Conservation (phyloP, 2,329 filamentous ascomycete species). For the Ceratocystis albifundus region DNA sequence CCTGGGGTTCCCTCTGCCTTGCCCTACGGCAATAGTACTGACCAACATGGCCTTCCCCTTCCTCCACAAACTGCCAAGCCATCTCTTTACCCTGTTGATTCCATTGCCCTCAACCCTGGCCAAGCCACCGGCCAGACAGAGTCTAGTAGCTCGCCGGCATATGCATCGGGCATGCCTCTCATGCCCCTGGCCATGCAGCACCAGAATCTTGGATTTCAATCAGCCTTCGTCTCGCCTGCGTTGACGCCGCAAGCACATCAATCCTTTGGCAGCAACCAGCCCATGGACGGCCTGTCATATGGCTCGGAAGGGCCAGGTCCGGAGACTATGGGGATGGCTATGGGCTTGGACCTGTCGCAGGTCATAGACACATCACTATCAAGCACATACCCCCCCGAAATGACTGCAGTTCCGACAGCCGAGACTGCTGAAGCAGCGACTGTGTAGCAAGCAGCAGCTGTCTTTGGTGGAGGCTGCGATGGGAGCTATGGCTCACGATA, state of each 20-base stretch:
- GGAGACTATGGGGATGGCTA: background rate
- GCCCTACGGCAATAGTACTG: background rate
- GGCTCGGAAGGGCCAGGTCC: background rate
- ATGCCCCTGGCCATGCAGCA: background rate
- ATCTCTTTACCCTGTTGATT: background rate
- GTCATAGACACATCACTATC: slow-evolving; percentile 8
- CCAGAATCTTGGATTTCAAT: background rate
- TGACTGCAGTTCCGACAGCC: background rate
- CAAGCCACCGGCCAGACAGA: slow-evolving; percentile 16
- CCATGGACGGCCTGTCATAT: background rate
- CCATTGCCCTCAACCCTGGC: background rate
- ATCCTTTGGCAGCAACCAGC: background rate
- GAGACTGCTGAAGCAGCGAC: slow-evolving; percentile 5
- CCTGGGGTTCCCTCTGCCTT: background rate
- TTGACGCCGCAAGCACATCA: background rate
- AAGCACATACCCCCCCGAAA: background rate
- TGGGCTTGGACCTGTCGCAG: background rate
- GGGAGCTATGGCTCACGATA: background rate
- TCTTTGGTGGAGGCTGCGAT: background rate
- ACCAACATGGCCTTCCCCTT: background rate
- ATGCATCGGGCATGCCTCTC: background rate
- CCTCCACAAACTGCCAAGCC: background rate
- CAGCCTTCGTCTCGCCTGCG: slow-evolving; percentile 3
- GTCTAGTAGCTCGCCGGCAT: background rate
- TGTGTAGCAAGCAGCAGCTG: background rate